phyloP scores from a whole-genome alignment of 179 eudicot genomes.

The Gypsophila paniculata region DNA sequence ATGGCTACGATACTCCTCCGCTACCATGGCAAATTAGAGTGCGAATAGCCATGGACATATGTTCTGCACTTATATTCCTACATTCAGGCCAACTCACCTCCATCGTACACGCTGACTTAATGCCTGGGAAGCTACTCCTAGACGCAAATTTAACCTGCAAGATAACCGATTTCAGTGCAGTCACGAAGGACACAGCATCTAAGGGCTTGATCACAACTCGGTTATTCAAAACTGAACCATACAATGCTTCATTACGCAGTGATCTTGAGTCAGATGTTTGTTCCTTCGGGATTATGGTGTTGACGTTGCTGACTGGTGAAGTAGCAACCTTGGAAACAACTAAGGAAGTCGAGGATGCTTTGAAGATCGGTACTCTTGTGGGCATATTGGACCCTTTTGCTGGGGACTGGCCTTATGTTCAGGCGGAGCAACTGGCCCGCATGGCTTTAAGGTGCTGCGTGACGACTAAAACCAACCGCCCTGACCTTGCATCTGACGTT shows the following conservation, averaged over 20 bases:
- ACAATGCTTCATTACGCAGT: conserved; percentile 34
- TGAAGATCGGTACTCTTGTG: conserved; percentile 48
- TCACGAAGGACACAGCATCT: conserved; percentile 20
- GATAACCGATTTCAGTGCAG: conserved; percentile 65
- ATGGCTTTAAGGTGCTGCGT: conserved; percentile 70
- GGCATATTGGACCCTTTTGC: conserved; percentile 63
- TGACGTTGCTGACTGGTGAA: conserved; percentile 65
- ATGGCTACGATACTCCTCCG: conserved; percentile 51
- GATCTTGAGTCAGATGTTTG: conserved; percentile 77
- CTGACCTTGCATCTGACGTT: conserved; percentile 65
- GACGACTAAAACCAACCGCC: conserved; percentile 38
- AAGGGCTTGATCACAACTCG: conserved; percentile 6
- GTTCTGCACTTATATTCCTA: conserved; percentile 73
- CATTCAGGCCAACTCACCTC: conserved; percentile 55
- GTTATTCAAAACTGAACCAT: conserved; percentile 45
- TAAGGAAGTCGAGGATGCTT: conserved; percentile 54
- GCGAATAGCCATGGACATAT: conserved; percentile 68
- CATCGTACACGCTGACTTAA: conserved; percentile 59
- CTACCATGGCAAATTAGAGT: conserved; percentile 77
- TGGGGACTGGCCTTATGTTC: conserved; percentile 92
- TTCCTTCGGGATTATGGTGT: conserved; percentile 65
- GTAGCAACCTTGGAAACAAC: conserved; percentile 52
- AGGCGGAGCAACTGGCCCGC: conserved; percentile 72
- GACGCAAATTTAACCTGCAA: conserved; percentile 56
- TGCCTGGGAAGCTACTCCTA: conserved; percentile 60